Evolutionary conservation across 495 filamentous ascomycete genomes (phyloP).

Genomic region (Venustampulla echinocandica): DNA sequence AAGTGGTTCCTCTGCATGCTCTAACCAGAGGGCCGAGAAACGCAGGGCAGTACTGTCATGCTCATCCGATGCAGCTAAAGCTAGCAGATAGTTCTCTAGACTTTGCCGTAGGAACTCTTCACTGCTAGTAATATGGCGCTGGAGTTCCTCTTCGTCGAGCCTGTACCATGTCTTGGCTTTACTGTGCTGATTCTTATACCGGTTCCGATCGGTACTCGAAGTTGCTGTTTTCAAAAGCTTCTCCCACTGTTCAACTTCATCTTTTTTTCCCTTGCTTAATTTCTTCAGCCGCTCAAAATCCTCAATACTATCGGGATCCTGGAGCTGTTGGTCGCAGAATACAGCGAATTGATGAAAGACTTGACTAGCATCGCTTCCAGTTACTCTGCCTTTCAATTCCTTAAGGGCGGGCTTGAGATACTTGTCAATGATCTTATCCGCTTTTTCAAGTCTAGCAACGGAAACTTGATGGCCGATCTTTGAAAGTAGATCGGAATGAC

Average conservation of each 20-base stretch:
- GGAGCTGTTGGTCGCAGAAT: constrained; percentile 89
- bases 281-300: constrained; percentile 76
- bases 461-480: constrained; percentile 83
- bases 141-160: constrained; percentile 79
- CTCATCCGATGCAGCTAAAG: constrained; percentile 71
- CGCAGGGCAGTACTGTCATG: constrained; percentile 84
- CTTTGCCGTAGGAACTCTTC: constrained; percentile 76
- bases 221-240: constrained; percentile 42
- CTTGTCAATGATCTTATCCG: constrained; percentile 75
- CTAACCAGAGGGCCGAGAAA: constrained; percentile 93
- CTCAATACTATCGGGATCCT: constrained; percentile 73
- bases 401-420: constrained; percentile 78
- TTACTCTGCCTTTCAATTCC: constrained; percentile 59
- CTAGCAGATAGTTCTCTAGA: constrained; percentile 90
- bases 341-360: constrained; percentile 91
- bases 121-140: constrained; percentile 62
- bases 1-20: constrained; percentile 59
- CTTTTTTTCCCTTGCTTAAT: constrained; percentile 69
- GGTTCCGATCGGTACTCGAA: constrained; percentile 41
- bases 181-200: constrained; percentile 31
- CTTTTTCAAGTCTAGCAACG: constrained; percentile 86
- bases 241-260: constrained; percentile 62
- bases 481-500: constrained; percentile 71
- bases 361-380: constrained; percentile 68
- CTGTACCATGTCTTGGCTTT: constrained; percentile 85